Percentiles rank a stretch among this genome's conserved stretches.
phyloP scores from a whole-genome alignment of 345 rosid genomes.

The Turritis glabra region DNA sequence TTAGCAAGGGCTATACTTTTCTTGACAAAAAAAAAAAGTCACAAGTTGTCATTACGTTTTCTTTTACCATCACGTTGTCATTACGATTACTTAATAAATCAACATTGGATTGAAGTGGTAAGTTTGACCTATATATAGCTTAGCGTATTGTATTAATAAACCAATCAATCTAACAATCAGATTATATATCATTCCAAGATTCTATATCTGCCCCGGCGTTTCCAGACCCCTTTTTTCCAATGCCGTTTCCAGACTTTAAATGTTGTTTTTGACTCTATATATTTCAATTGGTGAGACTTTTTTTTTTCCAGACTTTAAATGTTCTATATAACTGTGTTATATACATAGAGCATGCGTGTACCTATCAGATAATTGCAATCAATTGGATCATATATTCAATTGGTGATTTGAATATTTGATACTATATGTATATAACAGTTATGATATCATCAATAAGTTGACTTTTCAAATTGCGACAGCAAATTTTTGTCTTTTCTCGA shows the following conservation, averaged over 20 bases:
- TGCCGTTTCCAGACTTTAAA: conserved; percentile 33
- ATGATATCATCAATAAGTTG: conserved; percentile 34
- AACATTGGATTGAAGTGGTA: not conserved
- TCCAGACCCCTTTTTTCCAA: not conserved
- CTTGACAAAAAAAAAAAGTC: not conserved
- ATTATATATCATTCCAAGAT: conserved; percentile 12
- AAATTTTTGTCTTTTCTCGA: conserved; percentile 28
- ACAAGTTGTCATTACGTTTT: not conserved
- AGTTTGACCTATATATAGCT: not conserved
- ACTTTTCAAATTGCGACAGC: conserved; percentile 18
- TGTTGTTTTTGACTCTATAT: conserved; percentile 24
- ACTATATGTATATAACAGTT: not conserved
- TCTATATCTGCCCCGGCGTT: conserved; percentile 32
- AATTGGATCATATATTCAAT: too few relatives aligned
- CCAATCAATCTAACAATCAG: not conserved
- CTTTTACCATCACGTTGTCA: not conserved
- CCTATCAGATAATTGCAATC: too few relatives aligned
- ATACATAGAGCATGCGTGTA: too few relatives aligned
- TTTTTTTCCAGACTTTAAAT: too few relatives aligned
- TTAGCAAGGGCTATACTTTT: not conserved
- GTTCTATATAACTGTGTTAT: too few relatives aligned
- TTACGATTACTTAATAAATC: not conserved
- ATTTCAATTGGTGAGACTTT: too few relatives aligned
- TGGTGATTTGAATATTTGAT: too few relatives aligned
- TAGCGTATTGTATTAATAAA: not conserved